These are phyloP conservation scores for Pulveroboletus sp. DNA, from an alignment of 768 basidiomycete genomes.

Conservation along the genomic window DNA sequence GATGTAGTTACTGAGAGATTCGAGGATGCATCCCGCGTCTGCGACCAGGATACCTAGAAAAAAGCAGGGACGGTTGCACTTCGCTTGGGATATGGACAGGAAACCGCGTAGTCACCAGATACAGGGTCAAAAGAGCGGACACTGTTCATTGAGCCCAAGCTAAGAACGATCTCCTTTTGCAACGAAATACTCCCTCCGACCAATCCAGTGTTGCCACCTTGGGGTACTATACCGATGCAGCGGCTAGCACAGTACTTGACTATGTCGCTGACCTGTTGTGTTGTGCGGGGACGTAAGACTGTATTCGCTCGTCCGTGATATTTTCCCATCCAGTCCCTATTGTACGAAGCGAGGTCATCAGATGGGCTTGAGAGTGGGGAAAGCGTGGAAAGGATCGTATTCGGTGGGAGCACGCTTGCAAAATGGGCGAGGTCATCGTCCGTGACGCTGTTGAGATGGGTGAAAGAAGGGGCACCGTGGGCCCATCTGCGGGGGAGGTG, in stretches of 20 bases:
- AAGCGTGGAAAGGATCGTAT: constrained; percentile 66
- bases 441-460: constrained; percentile 45
- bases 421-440: constrained; percentile 63
- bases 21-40: constrained; percentile 92
- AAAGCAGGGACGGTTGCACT: constrained; percentile 5
- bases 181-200: constrained; percentile 93
- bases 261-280: constrained; percentile 83
- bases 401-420: constrained; percentile 54
- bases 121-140: constrained; percentile 81
- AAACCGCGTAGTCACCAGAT: constrained; percentile 49
- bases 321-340: constrained; percentile 95
- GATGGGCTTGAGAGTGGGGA: constrained; percentile 41
- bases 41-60: constrained; percentile 79
- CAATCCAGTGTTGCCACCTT: constrained; percentile 97
- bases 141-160: constrained; percentile 73
- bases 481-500: constrained; percentile 11
- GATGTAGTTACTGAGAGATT: constrained; percentile 81
- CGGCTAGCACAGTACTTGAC: constrained; percentile 81
- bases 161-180: constrained; percentile 83
- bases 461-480: constrained; percentile 19
- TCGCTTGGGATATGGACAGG: not conserved
- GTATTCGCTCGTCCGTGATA: constrained; percentile 81
- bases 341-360: constrained; percentile 73
- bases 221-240: constrained; percentile 88
- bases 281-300: constrained; percentile 84